Base-by-base conservation (phyloP, 768 basidiomycete species). In the Lactifluus hygrophoroides region DNA sequence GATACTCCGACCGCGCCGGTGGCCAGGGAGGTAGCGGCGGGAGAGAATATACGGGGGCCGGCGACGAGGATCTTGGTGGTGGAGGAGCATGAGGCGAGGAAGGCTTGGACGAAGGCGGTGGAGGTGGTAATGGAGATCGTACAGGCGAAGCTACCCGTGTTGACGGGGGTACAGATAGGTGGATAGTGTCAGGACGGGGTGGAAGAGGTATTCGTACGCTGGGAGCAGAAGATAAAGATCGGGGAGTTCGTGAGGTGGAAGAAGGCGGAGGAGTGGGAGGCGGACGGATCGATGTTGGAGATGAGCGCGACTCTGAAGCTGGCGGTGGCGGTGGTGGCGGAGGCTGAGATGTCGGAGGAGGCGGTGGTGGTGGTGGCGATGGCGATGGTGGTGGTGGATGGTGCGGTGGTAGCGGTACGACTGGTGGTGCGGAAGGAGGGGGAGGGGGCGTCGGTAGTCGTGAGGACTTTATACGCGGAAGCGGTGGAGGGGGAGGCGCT, bases 11-110 rank as follows among this genome's bases (percentile, higher is more conserved):
- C 3, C 70, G 74, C 10, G 77, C 74, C 1, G 86, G 82, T 1
- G 78, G 77, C 83, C 84, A 88, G 3, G 74, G 70, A 16, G 79
- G 83, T 3, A 70, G 70, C 2, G 75, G 72, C 13, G 76, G 72
- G 13, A 75, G 69, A 7, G 76, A 74, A 62, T 76, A 77, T 0
- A 67, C 51, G 40, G 54, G 35, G n/a, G 44, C 25, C 30, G 64
- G 62, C 21, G 66, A 57, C 9, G 61, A 48, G 19, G 57, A 34
- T 4, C 55, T 62, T 11, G 56, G 66, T 40, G 8, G 43, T 48
- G 35, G 57, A 56, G 17, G 66, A 45, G 38, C 53, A 56, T 21
- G 61, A 56, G 50, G 64, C 40, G 32, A 56, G 27, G 40, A 64
- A 45, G 52, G 64, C 61, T 64, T 69, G 58, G 68, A 69, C 50